phyloP scores from a whole-genome alignment of 768 basidiomycete species.

The Mycena capillaripes region DNA sequence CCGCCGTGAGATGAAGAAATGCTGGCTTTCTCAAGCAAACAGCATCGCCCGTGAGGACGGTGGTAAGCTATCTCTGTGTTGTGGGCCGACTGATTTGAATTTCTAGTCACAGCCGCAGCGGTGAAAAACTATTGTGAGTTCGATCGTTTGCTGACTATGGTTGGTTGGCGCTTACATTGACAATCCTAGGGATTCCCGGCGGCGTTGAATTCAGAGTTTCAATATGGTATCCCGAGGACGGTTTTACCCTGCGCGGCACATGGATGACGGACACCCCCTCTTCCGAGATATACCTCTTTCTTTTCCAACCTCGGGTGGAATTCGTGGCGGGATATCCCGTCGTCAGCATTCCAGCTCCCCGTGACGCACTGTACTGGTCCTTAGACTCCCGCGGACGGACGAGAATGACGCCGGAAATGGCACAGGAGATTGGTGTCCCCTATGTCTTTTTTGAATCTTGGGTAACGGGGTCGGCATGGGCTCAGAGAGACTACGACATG shows the following conservation, averaged over 20 bases:
- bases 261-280: background rate
- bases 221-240: slow-evolving; percentile 7
- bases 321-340: background rate
- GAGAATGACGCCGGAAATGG: background rate
- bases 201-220: slow-evolving; percentile 6
- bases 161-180: too few relatives aligned
- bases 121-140: background rate
- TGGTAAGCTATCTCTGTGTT: background rate
- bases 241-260: slow-evolving; percentile 6
- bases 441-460: slow-evolving; percentile 12
- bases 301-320: background rate
- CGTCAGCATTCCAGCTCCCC: background rate
- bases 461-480: slow-evolving; percentile 4
- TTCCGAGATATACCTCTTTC: slow-evolving; percentile 12
- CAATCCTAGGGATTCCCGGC: background rate
- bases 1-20: slow-evolving; percentile 8
- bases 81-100: background rate
- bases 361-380: slow-evolving; percentile 14
- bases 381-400: background rate
- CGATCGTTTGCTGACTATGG: background rate
- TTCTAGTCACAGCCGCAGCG: background rate
- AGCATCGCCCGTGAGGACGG: background rate
- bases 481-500: background rate
- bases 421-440: slow-evolving; percentile 6
- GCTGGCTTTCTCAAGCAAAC: slow-evolving; percentile 11